Evolutionary conservation across 805 yeast species (phyloP), one percentile per base, ranked within the genome.

Genomic region (Kodamaea leandrae): DNA sequence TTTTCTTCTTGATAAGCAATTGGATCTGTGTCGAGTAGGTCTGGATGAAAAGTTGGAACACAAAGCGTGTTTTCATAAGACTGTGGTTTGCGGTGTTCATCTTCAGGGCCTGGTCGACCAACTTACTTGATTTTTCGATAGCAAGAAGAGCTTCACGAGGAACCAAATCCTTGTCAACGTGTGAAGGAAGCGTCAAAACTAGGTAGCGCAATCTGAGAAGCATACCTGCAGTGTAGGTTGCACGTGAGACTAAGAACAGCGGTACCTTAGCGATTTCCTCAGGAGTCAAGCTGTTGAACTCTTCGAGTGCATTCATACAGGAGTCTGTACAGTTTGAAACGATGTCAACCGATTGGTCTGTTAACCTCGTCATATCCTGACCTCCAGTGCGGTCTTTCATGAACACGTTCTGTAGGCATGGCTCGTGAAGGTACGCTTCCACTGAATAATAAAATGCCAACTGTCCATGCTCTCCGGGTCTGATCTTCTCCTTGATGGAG

Each of bases 341-440:
- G 2, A 79, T 61, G 9, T 58, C 64, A 6, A 72, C 59, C 1
- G 78, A 59, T 15, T 59, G 43, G 3, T 50, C 49, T 10, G 52
- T 51, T 18, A 60, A 46, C 24, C 49, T 56, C 16, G 49, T 37
- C 14, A 36, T 42, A 7, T 49, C 53, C 25, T 25, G 24, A 1
- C 38, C 36, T 9, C 49, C 53, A 10, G 30, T 37, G 12, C 54
- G 49, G 5, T 60, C 50, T 24, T 51, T 49, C 10, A 55, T 57
- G 6, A 16, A 13, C 13, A 30, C 21, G 12, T 15, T 18, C 39
- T 64, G 54, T 28, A 63, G 58, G 42, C 36, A 36, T 5, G 84
- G 85, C 54, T 82, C 86, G 51, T 79, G 77, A 12, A 82, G 58
- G 54, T 78, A 81, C 0, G 86, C 86, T 53, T 81, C 83, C 17